Conservation (phyloP, 179 eudicot genomes). For the Beta lomatogona region DNA sequence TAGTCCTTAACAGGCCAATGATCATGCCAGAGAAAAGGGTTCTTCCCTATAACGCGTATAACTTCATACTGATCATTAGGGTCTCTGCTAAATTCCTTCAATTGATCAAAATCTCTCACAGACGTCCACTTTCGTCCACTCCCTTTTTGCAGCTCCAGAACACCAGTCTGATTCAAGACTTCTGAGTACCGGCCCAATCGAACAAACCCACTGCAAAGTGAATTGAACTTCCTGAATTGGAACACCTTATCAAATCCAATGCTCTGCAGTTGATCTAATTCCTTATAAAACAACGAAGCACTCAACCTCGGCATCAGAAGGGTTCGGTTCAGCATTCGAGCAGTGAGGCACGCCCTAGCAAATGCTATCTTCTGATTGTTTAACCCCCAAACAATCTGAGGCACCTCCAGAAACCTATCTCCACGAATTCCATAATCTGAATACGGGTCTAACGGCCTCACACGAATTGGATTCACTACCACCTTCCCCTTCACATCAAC, state of each 20-base stretch:
- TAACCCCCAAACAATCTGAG: constrained; percentile 94
- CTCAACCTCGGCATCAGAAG: constrained; percentile 94
- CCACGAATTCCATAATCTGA: constrained; percentile 28
- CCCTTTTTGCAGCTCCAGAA: constrained; percentile 70
- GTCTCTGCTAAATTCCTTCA: constrained; percentile 49
- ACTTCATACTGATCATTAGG: constrained; percentile 55
- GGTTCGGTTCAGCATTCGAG: constrained; percentile 75
- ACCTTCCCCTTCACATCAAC: constrained; percentile 24
- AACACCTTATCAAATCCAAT: constrained; percentile 81
- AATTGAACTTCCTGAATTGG: constrained; percentile 63
- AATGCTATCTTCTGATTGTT: constrained; percentile 97
- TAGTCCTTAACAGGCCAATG: constrained; percentile 91
- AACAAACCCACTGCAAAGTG: constrained; percentile 72
- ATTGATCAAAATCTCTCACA: constrained; percentile 74
- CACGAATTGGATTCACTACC: too few relatives aligned
- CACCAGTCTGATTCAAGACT: constrained; percentile 44
- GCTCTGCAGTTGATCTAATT: constrained; percentile 66
- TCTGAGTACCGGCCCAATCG: constrained; percentile 61
- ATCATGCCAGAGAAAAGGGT: constrained; percentile 96
- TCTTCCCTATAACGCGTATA: constrained; percentile 66
- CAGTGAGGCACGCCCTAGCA: constrained; percentile 87
- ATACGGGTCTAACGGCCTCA: not conserved
- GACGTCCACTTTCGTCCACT: constrained; percentile 90
- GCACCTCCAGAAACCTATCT: constrained; percentile 75
- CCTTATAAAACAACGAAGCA: constrained; percentile 92